These are phyloP conservation scores for Lactifluus hygrophoroides DNA, from an alignment of 768 basidiomycete genomes.

Conservation along the genomic window DNA sequence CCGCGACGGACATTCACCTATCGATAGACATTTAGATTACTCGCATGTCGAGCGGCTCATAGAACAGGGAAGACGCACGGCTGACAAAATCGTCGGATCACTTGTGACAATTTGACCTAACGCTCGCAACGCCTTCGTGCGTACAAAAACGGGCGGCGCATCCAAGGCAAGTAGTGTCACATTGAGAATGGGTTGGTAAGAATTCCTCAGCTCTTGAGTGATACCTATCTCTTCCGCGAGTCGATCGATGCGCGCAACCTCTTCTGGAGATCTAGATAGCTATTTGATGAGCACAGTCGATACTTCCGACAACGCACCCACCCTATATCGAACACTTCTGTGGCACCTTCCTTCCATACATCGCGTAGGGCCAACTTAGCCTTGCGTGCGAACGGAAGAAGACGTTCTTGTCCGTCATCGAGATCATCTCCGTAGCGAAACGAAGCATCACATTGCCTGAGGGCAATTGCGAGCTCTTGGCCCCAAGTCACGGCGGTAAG, in stretches of 20 bases:
- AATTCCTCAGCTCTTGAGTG: slow-evolving; percentile 64
- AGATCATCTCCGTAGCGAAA: slow-evolving; percentile 36
- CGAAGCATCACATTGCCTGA: slow-evolving; percentile 48
- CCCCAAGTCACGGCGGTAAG: slow-evolving; percentile 73
- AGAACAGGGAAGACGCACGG: slow-evolving; percentile 38
- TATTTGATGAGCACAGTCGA: not conserved
- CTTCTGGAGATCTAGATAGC: slow-evolving; percentile 54
- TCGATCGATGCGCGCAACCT: slow-evolving; percentile 55
- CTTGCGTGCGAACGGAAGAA: slow-evolving; percentile 43
- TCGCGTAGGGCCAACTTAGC: slow-evolving; percentile 57
- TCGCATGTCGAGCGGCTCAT: not conserved
- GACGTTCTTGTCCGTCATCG: slow-evolving; percentile 25
- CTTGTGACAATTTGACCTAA: slow-evolving; percentile 84
- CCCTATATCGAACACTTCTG: slow-evolving; percentile 80
- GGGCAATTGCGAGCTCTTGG: slow-evolving; percentile 66
- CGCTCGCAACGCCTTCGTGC: slow-evolving; percentile 88
- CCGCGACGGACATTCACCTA: slow-evolving; percentile 74
- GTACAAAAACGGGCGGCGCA: slow-evolving; percentile 81
- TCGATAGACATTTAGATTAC: slow-evolving; percentile 3
- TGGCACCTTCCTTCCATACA: slow-evolving; percentile 62
- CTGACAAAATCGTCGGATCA: slow-evolving; percentile 73
- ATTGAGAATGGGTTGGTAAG: slow-evolving; percentile 77
- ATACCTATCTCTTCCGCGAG: slow-evolving; percentile 71
- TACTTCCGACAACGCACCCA: slow-evolving; percentile 29
- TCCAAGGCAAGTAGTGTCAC: slow-evolving; percentile 75